Evolutionary conservation across 2,329 filamentous ascomycete genomes (phyloP).

Genomic region (Claviceps sp.): DNA sequence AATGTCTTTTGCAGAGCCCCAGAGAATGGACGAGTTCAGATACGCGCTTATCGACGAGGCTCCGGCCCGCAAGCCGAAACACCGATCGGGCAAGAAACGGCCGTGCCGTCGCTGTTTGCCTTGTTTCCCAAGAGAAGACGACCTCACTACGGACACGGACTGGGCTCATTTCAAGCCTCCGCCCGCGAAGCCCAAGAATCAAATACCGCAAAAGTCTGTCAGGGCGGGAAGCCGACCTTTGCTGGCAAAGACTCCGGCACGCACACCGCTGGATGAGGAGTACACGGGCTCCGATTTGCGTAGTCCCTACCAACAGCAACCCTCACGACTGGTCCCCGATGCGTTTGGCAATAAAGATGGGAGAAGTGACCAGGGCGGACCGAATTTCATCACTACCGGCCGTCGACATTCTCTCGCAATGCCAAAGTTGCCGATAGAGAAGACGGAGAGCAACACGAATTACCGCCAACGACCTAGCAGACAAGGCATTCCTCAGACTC

Average conservation of each 20-base stretch:
- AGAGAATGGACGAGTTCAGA: conserved; percentile 20
- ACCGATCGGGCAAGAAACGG: conserved; percentile 7
- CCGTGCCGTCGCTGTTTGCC: conserved; percentile 14
- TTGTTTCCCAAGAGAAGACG: conserved; percentile 15
- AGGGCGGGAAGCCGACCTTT: background rate
- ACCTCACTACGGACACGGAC: conserved; percentile 12
- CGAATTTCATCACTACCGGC: conserved; percentile 7
- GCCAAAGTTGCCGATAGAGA: conserved; percentile 1
- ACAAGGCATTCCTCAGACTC: background rate
- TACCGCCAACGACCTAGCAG: background rate
- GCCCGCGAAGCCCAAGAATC: conserved; percentile 1
- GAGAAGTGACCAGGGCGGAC: background rate
- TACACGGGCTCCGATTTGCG: background rate
- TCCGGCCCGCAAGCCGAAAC: conserved; percentile 11
- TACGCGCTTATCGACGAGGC: conserved; percentile 20
- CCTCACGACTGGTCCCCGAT: background rate
- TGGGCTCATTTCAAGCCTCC: conserved; percentile 12
- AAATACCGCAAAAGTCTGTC: background rate
- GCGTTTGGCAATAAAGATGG: background rate
- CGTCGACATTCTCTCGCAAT: conserved; percentile 5
- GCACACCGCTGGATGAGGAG: background rate
- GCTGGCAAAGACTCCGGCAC: background rate
- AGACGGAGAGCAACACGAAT: background rate
- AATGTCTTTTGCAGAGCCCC: conserved; percentile 18
- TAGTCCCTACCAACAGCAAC: conserved; percentile 4